A percentile compares a stretch with the other conserved stretches of the same genome.
Evolutionary conservation across 768 basidiomycete species (phyloP).

Genomic region (Boletus huronensis): DNA sequence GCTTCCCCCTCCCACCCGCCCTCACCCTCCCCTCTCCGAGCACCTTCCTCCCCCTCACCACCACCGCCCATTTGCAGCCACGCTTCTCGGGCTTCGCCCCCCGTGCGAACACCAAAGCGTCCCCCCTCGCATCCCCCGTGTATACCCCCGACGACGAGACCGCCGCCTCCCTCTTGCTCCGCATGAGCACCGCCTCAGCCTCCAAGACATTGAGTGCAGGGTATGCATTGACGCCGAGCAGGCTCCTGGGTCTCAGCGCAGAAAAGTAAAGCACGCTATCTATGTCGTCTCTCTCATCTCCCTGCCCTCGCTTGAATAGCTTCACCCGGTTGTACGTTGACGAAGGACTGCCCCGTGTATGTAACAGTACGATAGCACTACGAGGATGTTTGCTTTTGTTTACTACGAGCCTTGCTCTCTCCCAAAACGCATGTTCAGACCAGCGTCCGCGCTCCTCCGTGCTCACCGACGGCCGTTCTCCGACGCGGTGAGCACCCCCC

Average conservation of each 20-base stretch:
- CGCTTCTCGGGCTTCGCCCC: slow-evolving; percentile 22
- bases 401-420: not conserved
- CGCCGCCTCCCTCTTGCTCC: slow-evolving; percentile 63
- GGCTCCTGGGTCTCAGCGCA: slow-evolving; percentile 20
- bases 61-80: slow-evolving; percentile 13
- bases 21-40: slow-evolving; percentile 39
- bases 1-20: slow-evolving; percentile 37
- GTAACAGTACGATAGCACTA: not conserved
- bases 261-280: slow-evolving; percentile 5
- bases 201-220: not conserved
- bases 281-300: not conserved
- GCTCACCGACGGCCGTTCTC: not conserved
- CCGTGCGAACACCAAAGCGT: slow-evolving; percentile 14
- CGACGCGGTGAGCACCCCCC: not conserved
- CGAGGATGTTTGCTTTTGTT: slow-evolving; percentile 9
- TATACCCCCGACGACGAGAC: slow-evolving; percentile 60
- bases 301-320: not conserved
- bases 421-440: slow-evolving; percentile 14
- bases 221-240: slow-evolving; percentile 27
- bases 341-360: slow-evolving; percentile 1
- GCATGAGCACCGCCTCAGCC: slow-evolving; percentile 43
- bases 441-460: not conserved
- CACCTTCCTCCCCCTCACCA: slow-evolving; percentile 13
- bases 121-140: slow-evolving; percentile 27
- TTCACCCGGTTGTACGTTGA: not conserved